Percentiles rank a stretch among this genome's conserved stretches.
Evolutionary conservation across 2,329 filamentous ascomycete species (phyloP).

Genomic region (Penicillium crustosum): DNA sequence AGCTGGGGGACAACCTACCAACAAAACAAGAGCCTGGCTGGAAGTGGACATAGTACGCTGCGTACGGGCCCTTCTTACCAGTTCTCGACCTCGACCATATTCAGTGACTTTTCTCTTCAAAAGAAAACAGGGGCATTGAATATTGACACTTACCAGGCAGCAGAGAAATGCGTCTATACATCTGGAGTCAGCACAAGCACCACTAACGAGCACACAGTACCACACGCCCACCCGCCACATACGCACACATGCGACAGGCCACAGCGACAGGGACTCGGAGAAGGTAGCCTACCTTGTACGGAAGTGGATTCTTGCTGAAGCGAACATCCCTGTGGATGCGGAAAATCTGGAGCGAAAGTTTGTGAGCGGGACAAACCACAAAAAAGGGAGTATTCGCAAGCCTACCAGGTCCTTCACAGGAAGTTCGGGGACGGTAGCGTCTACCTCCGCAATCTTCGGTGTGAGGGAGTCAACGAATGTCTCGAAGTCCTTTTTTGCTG

Average conservation of each 20-base stretch:
- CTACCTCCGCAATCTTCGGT: conserved; percentile 66
- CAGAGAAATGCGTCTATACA: conserved; percentile 72
- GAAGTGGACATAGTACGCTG: conserved; percentile 83
- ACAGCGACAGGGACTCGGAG: background rate
- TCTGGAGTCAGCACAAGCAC: conserved; percentile 24
- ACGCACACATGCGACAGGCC: background rate
- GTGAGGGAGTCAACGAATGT: conserved; percentile 73
- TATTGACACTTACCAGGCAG: conserved; percentile 62
- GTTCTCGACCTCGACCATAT: conserved; percentile 65
- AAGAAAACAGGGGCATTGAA: background rate
- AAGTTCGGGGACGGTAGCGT: conserved; percentile 81
- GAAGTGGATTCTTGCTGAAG: conserved; percentile 79
- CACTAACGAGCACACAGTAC: conserved; percentile 15
- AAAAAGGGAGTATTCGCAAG: background rate
- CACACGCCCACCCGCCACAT: conserved; percentile 12
- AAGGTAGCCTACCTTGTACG: conserved; percentile 69
- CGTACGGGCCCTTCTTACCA: conserved; percentile 82
- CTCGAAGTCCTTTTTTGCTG: conserved; percentile 77
- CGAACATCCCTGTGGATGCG: conserved; percentile 84
- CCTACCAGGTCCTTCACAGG: conserved; percentile 76
- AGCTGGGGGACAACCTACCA: conserved; percentile 52
- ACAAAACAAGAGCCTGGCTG: conserved; percentile 71
- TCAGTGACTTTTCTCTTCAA: conserved; percentile 21
- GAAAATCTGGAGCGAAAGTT: conserved; percentile 57
- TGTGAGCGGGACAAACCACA: conserved; percentile 10